Evolutionary conservation across 2,329 filamentous ascomycete species (phyloP).

Genomic region (Claviceps humidiphila): DNA sequence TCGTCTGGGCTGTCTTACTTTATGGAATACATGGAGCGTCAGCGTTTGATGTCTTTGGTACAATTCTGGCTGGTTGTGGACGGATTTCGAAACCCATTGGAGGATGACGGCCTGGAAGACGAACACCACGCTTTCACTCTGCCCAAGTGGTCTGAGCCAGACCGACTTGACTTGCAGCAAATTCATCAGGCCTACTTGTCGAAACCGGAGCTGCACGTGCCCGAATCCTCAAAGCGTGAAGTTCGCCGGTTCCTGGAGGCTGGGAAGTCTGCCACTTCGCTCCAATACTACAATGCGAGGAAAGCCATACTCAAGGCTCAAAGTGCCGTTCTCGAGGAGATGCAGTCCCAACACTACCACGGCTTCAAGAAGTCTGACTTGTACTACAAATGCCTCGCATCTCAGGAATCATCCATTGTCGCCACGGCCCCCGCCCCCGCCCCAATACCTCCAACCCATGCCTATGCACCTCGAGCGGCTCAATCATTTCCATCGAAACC

Average conservation of each 20-base stretch:
- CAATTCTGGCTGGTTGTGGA: constrained; percentile 99
- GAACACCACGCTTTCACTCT: constrained; percentile 48
- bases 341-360: constrained; percentile 69
- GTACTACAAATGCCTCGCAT: constrained; percentile 90
- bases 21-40: constrained; percentile 99
- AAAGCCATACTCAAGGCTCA: constrained; percentile 72
- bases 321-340: constrained; percentile 67
- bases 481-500: constrained; percentile 31
- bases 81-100: constrained; percentile 84
- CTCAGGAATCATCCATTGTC: constrained; percentile 49
- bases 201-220: constrained; percentile 67
- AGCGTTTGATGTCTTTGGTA: constrained; percentile 72
- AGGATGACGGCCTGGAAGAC: constrained; percentile 57
- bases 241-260: constrained; percentile 70
- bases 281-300: constrained; percentile 73
- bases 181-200: constrained; percentile 84
- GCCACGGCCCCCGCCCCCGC: background rate
- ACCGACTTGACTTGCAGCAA: constrained; percentile 76
- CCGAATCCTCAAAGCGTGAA: constrained; percentile 51
- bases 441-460: constrained; percentile 6
- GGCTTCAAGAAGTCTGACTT: constrained; percentile 86
- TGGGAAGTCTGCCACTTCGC: constrained; percentile 60
- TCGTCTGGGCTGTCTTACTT: constrained; percentile 90
- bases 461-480: constrained; percentile 16
- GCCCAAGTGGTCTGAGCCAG: constrained; percentile 66